These are phyloP conservation scores for Trichoderma brevicompactum DNA, from an alignment of 2,329 filamentous ascomycete genomes.

Conservation along the genomic window DNA sequence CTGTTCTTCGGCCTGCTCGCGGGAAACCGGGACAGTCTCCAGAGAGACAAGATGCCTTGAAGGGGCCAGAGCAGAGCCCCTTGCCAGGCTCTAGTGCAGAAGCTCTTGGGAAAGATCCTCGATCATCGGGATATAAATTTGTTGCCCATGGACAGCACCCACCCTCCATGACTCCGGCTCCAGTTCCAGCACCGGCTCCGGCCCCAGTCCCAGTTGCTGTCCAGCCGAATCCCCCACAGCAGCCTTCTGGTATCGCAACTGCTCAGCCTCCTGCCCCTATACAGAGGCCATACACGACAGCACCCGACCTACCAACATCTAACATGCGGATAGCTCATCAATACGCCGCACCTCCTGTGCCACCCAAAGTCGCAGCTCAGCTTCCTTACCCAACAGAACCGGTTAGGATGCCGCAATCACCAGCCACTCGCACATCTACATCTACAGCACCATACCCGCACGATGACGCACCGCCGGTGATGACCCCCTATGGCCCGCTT, in stretches of 20 bases:
- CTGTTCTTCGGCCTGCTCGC: conserved; percentile 31
- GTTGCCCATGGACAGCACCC: conserved; percentile 25
- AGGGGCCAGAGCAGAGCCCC: not conserved
- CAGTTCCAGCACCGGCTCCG: conserved; percentile 2
- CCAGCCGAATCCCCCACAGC: not conserved
- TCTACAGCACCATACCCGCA: conserved; percentile 23
- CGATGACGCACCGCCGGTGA: conserved; percentile 15
- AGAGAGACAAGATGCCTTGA: not conserved
- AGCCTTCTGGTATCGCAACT: conserved; percentile 1
- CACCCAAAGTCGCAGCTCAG: not conserved
- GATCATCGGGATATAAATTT: conserved; percentile 3
- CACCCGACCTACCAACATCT: not conserved
- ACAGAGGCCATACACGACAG: conserved; percentile 14
- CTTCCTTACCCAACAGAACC: conserved; percentile 19
- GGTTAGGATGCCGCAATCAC: conserved; percentile 1
- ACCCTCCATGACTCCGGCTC: conserved; percentile 23
- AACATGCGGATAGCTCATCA: not conserved
- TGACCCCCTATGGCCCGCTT: conserved; percentile 3
- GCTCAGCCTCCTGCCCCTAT: conserved; percentile 7
- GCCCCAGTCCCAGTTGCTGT: not conserved
- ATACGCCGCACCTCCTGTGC: not conserved
- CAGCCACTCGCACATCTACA: not conserved
- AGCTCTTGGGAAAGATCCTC: not conserved
- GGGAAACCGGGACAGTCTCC: conserved; percentile 24
- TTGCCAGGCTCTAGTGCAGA: not conserved